Conservation (phyloP, 495 filamentous ascomycete genomes). For the Penicillium pulvis region DNA sequence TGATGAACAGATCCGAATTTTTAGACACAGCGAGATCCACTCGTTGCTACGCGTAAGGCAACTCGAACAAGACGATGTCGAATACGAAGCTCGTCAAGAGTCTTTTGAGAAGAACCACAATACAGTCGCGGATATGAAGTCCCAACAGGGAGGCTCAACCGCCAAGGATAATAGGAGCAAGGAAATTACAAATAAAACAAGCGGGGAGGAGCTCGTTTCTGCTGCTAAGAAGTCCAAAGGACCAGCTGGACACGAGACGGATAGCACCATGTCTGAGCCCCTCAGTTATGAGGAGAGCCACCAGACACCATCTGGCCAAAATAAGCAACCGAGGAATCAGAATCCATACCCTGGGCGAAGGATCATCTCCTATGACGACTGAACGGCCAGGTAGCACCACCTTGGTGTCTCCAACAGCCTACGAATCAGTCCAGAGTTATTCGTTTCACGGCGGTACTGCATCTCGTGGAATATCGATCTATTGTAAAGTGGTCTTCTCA, state of each 20-base stretch:
- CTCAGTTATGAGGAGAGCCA: slow-evolving; percentile 24
- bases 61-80: slow-evolving; percentile 36
- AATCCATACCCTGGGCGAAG: slow-evolving; percentile 26
- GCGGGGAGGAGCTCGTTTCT: neutral
- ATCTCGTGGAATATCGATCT: neutral
- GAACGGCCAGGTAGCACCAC: slow-evolving; percentile 10
- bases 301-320: neutral
- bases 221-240: slow-evolving; percentile 2
- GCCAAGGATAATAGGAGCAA: neutral
- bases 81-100: slow-evolving; percentile 25
- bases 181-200: neutral
- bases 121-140: neutral
- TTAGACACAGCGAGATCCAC: slow-evolving; percentile 87
- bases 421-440: neutral
- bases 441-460: neutral
- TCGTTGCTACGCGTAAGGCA: slow-evolving; percentile 59
- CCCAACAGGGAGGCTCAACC: neutral
- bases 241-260: neutral
- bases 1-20: slow-evolving; percentile 87
- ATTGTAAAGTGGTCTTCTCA: neutral
- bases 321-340: neutral
- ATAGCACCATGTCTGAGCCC: neutral
- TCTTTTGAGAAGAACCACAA: slow-evolving; percentile 20
- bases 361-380: slow-evolving; percentile 47
- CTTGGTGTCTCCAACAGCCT: too few relatives aligned